A percentile compares a stretch with the other conserved stretches of the same genome.
phyloP scores from a whole-genome alignment of 768 basidiomycete genomes.

The Leccinum broughii region DNA sequence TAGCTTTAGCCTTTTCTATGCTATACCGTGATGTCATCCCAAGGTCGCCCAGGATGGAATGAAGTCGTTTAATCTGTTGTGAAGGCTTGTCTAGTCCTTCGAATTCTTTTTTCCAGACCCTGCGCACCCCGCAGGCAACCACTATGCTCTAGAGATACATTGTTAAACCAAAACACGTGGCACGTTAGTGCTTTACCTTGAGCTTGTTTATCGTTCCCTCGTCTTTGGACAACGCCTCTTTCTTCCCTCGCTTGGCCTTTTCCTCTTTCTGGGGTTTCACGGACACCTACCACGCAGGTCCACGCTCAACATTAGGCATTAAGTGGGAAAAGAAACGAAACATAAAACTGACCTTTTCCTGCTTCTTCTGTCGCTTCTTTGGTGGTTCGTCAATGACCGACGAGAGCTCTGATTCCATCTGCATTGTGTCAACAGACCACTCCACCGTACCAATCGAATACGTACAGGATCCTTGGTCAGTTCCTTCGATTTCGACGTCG shows the following conservation, averaged over 20 bases:
- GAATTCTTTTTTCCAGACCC: constrained; percentile 75
- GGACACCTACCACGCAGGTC: constrained; percentile 14
- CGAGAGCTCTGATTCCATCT: constrained; percentile 52
- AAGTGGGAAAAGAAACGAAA: neutral
- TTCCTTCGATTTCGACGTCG: constrained; percentile 9
- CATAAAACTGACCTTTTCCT: constrained; percentile 34
- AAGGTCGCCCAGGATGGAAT: constrained; percentile 62
- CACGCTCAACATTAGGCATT: neutral
- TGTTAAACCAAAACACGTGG: neutral
- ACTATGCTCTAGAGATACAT: constrained; percentile 53
- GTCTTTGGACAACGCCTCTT: constrained; percentile 48
- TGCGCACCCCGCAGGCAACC: constrained; percentile 74
- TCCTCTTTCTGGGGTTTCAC: constrained; percentile 25
- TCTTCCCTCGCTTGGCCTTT: constrained; percentile 34
- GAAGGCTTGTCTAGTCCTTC: constrained; percentile 53
- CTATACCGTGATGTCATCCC: constrained; percentile 82
- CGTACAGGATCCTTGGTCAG: constrained; percentile 22
- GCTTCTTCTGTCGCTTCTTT: constrained; percentile 46
- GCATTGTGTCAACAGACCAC: constrained; percentile 3
- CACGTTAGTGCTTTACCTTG: constrained; percentile 49
- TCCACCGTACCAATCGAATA: neutral
- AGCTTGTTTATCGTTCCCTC: constrained; percentile 75
- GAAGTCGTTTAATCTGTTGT: constrained; percentile 66
- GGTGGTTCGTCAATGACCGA: constrained; percentile 58
- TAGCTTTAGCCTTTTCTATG: constrained; percentile 76